A percentile compares a stretch with the other conserved stretches of the same genome.
Conservation (phyloP, 1,284 basidiomycete species). For the Trichosporon ovoides region DNA sequence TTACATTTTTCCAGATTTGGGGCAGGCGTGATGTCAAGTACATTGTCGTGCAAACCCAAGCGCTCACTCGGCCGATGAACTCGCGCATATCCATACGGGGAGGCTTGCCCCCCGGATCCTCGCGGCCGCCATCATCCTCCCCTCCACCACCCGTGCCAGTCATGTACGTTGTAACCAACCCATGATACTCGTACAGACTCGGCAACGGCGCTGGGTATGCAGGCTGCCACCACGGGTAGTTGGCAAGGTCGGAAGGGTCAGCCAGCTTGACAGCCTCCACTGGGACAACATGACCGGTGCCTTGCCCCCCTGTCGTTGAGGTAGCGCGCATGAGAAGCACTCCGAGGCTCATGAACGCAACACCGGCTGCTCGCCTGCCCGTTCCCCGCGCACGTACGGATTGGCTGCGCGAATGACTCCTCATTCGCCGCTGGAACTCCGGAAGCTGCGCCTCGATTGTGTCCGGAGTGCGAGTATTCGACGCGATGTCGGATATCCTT, state of each 20-base stretch:
- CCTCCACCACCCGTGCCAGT: not conserved
- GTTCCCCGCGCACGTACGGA: constrained; percentile 10
- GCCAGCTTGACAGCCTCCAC: not conserved
- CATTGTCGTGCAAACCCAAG: constrained; percentile 84
- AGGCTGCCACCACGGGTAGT: not conserved
- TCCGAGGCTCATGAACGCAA: constrained; percentile 48
- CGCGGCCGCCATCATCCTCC: not conserved
- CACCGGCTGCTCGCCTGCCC: constrained; percentile 38
- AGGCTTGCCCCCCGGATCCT: not conserved
- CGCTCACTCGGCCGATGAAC: constrained; percentile 75
- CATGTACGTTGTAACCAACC: not conserved
- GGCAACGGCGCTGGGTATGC: not conserved
- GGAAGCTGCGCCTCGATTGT: constrained; percentile 18
- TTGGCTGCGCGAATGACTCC: constrained; percentile 11
- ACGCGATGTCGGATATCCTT: constrained; percentile 1
- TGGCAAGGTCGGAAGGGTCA: not conserved
- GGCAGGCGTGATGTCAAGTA: constrained; percentile 87
- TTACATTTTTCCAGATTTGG: constrained; percentile 94
- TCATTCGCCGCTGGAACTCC: constrained; percentile 8
- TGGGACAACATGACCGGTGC: not conserved
- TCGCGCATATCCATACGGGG: constrained; percentile 5
- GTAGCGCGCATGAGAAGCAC: constrained; percentile 27
- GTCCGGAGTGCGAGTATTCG: constrained; percentile 9
- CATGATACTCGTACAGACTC: not conserved
- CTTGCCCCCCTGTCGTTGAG: not conserved